Evolutionary conservation across 2,329 filamentous ascomycete genomes (phyloP), one percentile per base, ranked within the genome.

Genomic region (Diaporthe sp.): DNA sequence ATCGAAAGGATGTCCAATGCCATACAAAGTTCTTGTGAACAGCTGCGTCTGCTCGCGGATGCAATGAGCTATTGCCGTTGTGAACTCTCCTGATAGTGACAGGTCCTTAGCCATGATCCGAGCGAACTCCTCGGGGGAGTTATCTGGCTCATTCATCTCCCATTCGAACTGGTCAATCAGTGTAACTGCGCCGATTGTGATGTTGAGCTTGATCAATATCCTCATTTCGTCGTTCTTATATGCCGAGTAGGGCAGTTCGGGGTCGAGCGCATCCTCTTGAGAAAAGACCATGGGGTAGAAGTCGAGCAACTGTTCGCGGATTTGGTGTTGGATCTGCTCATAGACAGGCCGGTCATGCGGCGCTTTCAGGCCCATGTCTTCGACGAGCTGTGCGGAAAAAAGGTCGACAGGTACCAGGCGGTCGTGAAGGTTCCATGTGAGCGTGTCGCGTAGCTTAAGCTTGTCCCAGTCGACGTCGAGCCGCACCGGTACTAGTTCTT

Each of bases 201-300:
- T 98, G 84, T 98, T 98, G 69, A 99, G 89, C 84, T 98, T 98
- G 84, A 99, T 92, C 58, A 98, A 87, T 79, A 99, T 94, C 69
- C 97, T 94, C 96, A 99, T 98, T 86, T 99, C 97, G 82, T 99
- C 97, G 82, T 99, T 98, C 85, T 98, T 98, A 87, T 98, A 98
- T 9, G 97, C 96, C 53, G 90, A 93, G 82, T 98, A 98, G 0
- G 96, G 96, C 17, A 97, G 88, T 81, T 97, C 94, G 2, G 95
- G 94, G 80, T 99, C 96, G 62, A 98, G 88, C 0, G 96, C 92
- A 80, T 98, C 95, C 80, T 98, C 96, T 79, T 97, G 93, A 67
- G 96, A 94, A 82, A 92, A 97, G 34, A 97, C 92, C 80, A 98
- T 95, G 7, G 97, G 97, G 82, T 98, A 98, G 82, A 95, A 98